Conservation (phyloP, 805 yeast genomes). For the Schwanniomyces polymorphus region DNA sequence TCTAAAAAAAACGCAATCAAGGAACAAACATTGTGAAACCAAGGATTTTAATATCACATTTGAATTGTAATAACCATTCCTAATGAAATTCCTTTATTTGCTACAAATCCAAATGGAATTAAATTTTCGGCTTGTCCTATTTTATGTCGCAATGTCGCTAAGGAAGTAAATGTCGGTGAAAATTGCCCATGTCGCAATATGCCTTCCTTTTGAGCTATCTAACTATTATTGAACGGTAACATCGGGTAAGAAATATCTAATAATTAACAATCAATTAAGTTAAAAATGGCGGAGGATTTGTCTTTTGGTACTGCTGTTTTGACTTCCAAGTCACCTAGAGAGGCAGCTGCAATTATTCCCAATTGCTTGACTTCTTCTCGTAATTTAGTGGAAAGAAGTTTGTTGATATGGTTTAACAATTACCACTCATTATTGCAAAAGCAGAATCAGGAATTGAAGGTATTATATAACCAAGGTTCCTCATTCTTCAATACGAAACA, state of each 20-base stretch:
- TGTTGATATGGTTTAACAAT: conserved; percentile 33
- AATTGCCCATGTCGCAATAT: background rate
- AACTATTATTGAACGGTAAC: background rate
- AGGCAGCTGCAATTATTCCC: conserved; percentile 40
- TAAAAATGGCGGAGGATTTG: conserved; percentile 12
- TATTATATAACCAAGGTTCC: conserved; percentile 48
- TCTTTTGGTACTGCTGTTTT: conserved; percentile 32
- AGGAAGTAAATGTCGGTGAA: background rate
- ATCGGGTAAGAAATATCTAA: background rate
- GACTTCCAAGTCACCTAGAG: conserved; percentile 42
- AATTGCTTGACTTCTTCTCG: conserved; percentile 30
- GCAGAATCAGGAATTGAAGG: conserved; percentile 58
- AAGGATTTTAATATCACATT: too few species aligned
- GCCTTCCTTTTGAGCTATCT: background rate
- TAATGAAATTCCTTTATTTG: too few species aligned
- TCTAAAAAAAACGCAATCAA: too few species aligned
- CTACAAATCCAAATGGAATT: too few species aligned
- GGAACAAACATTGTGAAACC: too few species aligned
- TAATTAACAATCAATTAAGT: background rate
- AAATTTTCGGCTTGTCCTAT: background rate
- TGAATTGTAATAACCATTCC: too few species aligned
- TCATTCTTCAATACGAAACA: conserved; percentile 9
- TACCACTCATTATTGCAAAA: conserved; percentile 18
- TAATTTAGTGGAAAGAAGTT: conserved; percentile 25
- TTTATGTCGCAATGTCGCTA: background rate